Base-by-base conservation (phyloP, 345 rosid species). In the Noccaea bulbosa region DNA sequence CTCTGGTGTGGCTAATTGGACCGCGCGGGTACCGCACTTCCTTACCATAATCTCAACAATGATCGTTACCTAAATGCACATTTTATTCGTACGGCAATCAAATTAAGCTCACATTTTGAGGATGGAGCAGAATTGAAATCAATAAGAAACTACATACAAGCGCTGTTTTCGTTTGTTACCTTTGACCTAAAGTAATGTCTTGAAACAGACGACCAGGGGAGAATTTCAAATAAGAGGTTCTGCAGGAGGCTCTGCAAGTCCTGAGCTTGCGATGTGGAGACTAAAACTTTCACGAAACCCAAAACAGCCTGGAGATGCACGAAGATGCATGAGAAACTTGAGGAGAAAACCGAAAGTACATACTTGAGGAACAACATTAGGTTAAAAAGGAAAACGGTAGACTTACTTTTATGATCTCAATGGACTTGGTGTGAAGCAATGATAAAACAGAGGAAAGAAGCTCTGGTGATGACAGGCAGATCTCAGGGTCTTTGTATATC, bases 121-220 rank as follows among this genome's bases (percentile, higher is more conserved):
- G 33, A 15, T 55, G 17, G 64, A 72, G 57, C 9, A 52, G 62
- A 63, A 46, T 27, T 7, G 14, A 37, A 20, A 46, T 12, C 44
- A 49, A 64, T 48, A 27, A 50, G 10, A 39, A 58, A 34, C 38
- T 33, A 32, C 5, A 71, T 11, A 50, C 7, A n/a, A 37, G 16
- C 54, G 65, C 35, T 56, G 22, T 15, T 47, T 11, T 62, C 20
- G 3, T 32, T 20, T 63, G 16, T 39, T 74, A 75, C 98, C 97
- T 94, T 94, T 6, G 83, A 83, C 78, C 88, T 83, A 76, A 94
- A 91, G 80, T 91, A 95, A 79, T 89, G 80, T 81, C 99, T 86
- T 2, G 99, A 91, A 53, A 91, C 86, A 74, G 85, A 76, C 57
- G 97, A 89, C 96, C 94, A 91, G 2, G 84, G 89, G 30, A 91